phyloP scores from a whole-genome alignment of 2,329 filamentous ascomycete genomes.

The Sporothrix sp. region DNA sequence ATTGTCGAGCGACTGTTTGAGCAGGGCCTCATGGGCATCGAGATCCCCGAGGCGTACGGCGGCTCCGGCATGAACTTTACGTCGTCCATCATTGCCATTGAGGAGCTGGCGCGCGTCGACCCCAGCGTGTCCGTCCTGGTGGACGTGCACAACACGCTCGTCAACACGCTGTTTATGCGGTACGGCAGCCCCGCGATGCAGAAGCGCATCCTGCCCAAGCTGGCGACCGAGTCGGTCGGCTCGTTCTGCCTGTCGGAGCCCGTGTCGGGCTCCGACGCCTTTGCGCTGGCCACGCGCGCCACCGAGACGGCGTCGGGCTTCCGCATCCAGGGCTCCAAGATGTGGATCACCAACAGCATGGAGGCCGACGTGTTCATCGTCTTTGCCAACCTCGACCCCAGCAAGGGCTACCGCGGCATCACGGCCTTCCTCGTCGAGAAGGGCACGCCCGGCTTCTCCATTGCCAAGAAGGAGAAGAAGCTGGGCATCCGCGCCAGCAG shows the following conservation, averaged over 20 bases:
- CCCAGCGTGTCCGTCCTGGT: conserved; percentile 91
- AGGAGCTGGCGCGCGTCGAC: conserved; percentile 89
- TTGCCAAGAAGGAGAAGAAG: conserved; percentile 99
- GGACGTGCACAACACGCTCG: conserved; percentile 96
- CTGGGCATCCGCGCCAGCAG: conserved; percentile 91
- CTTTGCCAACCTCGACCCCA: conserved; percentile 88
- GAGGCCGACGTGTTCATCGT: conserved; percentile 95
- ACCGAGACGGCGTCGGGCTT: conserved; percentile 75
- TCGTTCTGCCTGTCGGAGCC: conserved; percentile 93
- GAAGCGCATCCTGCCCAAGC: conserved; percentile 78
- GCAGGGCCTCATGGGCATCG: conserved; percentile 92
- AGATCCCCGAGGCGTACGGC: conserved; percentile 95
- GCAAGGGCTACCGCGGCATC: conserved; percentile 93
- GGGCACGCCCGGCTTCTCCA: conserved; percentile 75
- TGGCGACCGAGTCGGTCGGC: conserved; percentile 82
- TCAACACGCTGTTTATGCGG: conserved; percentile 86
- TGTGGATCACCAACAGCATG: conserved; percentile 99
- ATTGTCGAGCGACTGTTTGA: conserved; percentile 92
- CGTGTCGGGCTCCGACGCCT: conserved; percentile 87
- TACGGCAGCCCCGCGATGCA: conserved; percentile 69
- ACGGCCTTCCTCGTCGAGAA: conserved; percentile 94
- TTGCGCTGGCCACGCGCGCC: conserved; percentile 86
- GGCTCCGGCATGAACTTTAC: conserved; percentile 99
- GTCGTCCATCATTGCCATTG: conserved; percentile 87
- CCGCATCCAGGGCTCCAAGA: conserved; percentile 84